Base-by-base conservation (phyloP, 2,329 filamentous ascomycete species). In the Didymella pomorum region DNA sequence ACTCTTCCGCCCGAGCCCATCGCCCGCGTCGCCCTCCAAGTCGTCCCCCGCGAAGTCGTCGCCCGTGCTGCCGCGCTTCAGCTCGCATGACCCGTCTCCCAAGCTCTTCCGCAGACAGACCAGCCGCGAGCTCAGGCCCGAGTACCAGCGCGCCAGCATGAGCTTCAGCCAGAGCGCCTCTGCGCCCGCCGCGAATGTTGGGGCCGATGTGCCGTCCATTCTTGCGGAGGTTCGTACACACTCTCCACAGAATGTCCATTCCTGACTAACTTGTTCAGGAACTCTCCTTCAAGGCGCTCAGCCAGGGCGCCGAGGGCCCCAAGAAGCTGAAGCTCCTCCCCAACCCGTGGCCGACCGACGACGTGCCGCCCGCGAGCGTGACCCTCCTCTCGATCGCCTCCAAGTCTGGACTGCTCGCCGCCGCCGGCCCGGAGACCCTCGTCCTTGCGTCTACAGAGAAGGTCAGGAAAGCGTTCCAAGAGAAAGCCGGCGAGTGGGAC, bases 301-400 rank as follows among this genome's bases (percentile, higher is more conserved):
- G 58, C 52, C 63, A 68, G 46, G 71, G 71, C 43, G 80, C 96
- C 43, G 87, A 89, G 54, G 89, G 91, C 70, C 92, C 96, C 70
- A 86, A 89, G 58, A 97, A 94, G 78, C 79, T 98, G 67, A 90
- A 89, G 74, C 81, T 90, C 23, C 81, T 98, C 41, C 91, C 92
- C 16, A 84, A 88, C 20, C 82, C 89, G 73, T 98, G 94, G 93
- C 86, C 90, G 39, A 70, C 77, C 60, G 82, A 88, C 66, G 81
- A 85, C 35, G 82, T 91, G 23, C 94, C 95, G 29, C 82, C 89
- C 2, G 82, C 91, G 4, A 92, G 89, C 43, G 87, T 92, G 12
- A 96, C 92, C 2, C 88, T 99, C 35, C 83, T 99, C 61, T 90
- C 89, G 72, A 85, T 98, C 65, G 93, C 94, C 53, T 89, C 92